Evolutionary conservation across 345 rosid genomes (phyloP), one percentile per base, ranked within the genome.

Genomic region (Cochlearia excelsa): DNA sequence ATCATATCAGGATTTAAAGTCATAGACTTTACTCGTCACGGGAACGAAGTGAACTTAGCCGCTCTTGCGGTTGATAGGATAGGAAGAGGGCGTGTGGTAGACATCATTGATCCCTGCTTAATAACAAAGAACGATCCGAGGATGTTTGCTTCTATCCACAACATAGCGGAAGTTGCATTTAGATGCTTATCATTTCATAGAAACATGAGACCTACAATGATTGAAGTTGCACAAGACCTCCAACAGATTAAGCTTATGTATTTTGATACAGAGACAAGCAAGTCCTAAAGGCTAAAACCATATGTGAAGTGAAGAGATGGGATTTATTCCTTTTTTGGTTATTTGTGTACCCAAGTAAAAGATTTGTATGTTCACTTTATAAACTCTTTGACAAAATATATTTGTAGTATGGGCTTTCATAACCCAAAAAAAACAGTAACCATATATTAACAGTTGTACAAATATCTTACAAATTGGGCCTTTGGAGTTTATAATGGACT

Each of bases 141-240:
- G 78, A 73, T 75, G 5, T 46, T 79, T 44, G 66, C 68, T 33
- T 80, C 87, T 1, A 58, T 84, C 3, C 76, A 67, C 26, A 75
- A 61, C 54, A 78, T 82, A 28, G 81, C 87, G 1, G 96, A 91
- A 59, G 23, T 16, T 16, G 23, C 23, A 16, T 16, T 16, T 16
- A 16, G 23, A 16, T 86, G 95, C 66, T 79, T 86, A 1, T 81
- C 95, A 3, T 86, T 80, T 56, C 76, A 80, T 34, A 66, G 84
- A 46, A 86, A 86, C 68, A 74, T 63, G 80, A 79, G 95, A 51
- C 88, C 95, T 26, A 72, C 90, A 9, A 86, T 84, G 83, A 63
- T 31, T 23, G 90, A 86, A 68, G 81, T 86, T 10, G 79, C 82
- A 4, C 64, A 70, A 47, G 86, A 84, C 52, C 54, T 86, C 43